Percentiles rank a stretch among this genome's conserved stretches.
These are phyloP conservation scores for Seminavis robusta DNA, from an alignment of 108 stramenopile genomes.

Conservation along the genomic window DNA sequence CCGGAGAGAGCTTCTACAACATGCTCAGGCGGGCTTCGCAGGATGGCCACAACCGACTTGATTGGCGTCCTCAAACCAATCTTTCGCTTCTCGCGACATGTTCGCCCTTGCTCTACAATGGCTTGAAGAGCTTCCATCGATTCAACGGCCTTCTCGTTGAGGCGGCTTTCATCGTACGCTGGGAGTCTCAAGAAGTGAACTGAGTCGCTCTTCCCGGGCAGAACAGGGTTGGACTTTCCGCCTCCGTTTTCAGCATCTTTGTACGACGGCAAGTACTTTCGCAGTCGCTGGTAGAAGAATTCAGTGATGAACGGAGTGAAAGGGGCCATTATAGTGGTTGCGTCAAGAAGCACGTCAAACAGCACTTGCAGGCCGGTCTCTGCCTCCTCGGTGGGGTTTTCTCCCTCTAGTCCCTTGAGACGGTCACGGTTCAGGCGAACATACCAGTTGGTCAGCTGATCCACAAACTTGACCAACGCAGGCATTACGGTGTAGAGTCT, in stretches of 20 bases:
- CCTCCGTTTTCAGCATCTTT: constrained; percentile 55
- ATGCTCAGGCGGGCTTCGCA: constrained; percentile 68
- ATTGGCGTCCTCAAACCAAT: constrained; percentile 92
- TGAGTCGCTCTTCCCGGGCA: constrained; percentile 90
- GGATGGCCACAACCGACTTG: constrained; percentile 88
- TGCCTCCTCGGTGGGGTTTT: constrained; percentile 70
- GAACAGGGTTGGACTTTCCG: constrained; percentile 72
- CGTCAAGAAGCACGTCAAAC: constrained; percentile 93
- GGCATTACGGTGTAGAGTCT: constrained; percentile 99
- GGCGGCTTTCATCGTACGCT: constrained; percentile 67
- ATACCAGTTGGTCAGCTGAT: constrained; percentile 99
- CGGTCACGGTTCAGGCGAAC: constrained; percentile 97
- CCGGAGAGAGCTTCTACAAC: constrained; percentile 78
- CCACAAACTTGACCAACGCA: constrained; percentile 91
- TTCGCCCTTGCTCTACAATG: constrained; percentile 91
- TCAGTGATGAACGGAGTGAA: constrained; percentile 99
- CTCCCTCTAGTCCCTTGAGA: constrained; percentile 93
- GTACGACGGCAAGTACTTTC: constrained; percentile 89
- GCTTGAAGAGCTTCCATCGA: constrained; percentile 90
- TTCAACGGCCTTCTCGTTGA: constrained; percentile 86
- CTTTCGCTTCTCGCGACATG: constrained; percentile 90
- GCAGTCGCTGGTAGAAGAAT: constrained; percentile 95
- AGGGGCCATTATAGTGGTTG: constrained; percentile 95
- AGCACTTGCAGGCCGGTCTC: constrained; percentile 90
- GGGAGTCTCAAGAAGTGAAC: constrained; percentile 95